A percentile compares a stretch with the other conserved stretches of the same genome.
phyloP scores from a whole-genome alignment of 1,284 basidiomycete genomes.

The Moesziomyces aphidis region DNA sequence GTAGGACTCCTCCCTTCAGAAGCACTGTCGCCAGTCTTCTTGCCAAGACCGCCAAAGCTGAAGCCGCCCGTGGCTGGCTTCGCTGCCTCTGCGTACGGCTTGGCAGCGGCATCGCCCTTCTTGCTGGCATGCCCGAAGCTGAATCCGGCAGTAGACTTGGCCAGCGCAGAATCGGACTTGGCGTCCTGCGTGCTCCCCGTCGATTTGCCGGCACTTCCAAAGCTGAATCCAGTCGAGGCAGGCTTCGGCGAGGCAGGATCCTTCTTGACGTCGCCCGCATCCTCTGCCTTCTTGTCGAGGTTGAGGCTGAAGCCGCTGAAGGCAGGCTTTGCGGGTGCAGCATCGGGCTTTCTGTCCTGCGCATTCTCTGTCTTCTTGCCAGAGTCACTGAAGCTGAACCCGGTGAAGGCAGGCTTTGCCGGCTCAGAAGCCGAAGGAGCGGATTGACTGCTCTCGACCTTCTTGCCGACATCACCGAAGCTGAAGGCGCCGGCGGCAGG shows the following conservation, averaged over 20 bases:
- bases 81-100: background rate
- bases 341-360: background rate
- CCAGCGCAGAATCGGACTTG: background rate
- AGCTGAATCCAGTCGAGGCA: too few species aligned
- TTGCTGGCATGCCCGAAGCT: background rate
- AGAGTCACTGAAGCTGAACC: constrained; percentile 5
- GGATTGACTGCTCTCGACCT: constrained; percentile 1
- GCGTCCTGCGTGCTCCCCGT: background rate
- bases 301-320: constrained; percentile 11
- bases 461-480: constrained; percentile 8
- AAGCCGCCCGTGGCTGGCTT: background rate
- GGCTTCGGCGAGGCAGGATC: background rate
- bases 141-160: background rate
- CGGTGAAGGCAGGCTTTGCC: background rate
- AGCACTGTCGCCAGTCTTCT: constrained; percentile 2
- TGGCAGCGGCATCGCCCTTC: background rate
- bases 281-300: constrained; percentile 2
- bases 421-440: background rate
- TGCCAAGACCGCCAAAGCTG: constrained; percentile 14
- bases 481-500: constrained; percentile 11
- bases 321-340: background rate
- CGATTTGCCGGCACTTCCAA: background rate
- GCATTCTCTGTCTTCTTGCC: constrained; percentile 7
- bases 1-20: background rate
- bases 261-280: constrained; percentile 1